Conservation (phyloP, 805 yeast genomes). For the Blastobotrys peoriensis region DNA sequence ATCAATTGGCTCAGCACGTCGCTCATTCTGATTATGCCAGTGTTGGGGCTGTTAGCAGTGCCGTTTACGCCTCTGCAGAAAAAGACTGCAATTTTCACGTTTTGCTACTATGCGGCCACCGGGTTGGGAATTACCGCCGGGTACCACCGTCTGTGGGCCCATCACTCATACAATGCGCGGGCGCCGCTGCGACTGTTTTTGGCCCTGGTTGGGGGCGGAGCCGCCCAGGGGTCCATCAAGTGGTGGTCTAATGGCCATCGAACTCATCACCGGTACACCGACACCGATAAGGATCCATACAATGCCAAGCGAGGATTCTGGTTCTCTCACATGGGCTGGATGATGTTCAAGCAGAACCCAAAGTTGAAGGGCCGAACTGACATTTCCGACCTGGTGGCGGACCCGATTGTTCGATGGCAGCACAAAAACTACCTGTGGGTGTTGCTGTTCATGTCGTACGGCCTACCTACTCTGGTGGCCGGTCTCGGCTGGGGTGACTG, state of each 20-base stretch:
- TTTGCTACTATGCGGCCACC: constrained; percentile 51
- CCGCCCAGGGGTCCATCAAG: constrained; percentile 69
- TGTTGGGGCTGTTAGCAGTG: constrained; percentile 39
- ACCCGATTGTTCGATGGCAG: constrained; percentile 57
- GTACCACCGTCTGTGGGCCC: constrained; percentile 75
- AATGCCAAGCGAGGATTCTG: constrained; percentile 71
- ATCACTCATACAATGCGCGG: constrained; percentile 47
- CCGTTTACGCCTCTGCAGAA: constrained; percentile 39
- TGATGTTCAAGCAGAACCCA: constrained; percentile 60
- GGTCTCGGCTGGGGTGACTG: constrained; percentile 69
- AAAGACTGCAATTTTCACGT: constrained; percentile 49
- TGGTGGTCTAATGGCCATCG: constrained; percentile 83
- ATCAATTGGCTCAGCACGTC: constrained; percentile 68
- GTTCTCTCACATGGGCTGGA: constrained; percentile 89
- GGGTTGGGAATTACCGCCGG: constrained; percentile 77
- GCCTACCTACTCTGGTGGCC: constrained; percentile 60
- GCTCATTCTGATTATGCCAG: constrained; percentile 52
- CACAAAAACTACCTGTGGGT: constrained; percentile 60
- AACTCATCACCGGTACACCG: constrained; percentile 85
- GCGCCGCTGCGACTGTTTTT: constrained; percentile 42
- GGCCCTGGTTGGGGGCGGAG: constrained; percentile 60
- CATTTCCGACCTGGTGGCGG: constrained; percentile 57
- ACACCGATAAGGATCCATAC: constrained; percentile 85
- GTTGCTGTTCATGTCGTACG: constrained; percentile 44
- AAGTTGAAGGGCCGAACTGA: constrained; percentile 60